These are phyloP conservation scores for Apium graveolens DNA, from an alignment of 129 eudicot species.

Conservation along the genomic window DNA sequence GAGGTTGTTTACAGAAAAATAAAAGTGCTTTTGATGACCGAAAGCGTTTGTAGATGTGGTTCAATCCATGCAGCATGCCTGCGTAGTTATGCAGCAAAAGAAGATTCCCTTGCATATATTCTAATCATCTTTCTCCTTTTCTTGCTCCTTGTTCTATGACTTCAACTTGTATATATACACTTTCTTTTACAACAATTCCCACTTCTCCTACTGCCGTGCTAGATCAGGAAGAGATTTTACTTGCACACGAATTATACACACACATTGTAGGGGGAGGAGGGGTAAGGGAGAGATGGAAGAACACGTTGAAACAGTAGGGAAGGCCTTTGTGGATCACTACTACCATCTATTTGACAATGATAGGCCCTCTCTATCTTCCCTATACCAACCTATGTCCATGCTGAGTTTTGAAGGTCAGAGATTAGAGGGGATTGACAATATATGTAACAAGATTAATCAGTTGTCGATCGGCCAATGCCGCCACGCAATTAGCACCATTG, in stretches of 20 bases:
- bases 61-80: slow-evolving; percentile 24
- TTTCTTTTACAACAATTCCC: not conserved
- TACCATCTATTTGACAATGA: slow-evolving; percentile 63
- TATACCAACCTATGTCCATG: slow-evolving; percentile 67
- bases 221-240: slow-evolving; percentile 1
- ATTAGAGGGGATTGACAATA: slow-evolving; percentile 48
- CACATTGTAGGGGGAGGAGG: not conserved
- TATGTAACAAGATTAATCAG: slow-evolving; percentile 39
- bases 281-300: slow-evolving; percentile 45
- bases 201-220: slow-evolving; percentile 12
- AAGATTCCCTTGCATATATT: slow-evolving; percentile 20
- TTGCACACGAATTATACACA: not conserved
- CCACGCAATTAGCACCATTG: slow-evolving; percentile 76
- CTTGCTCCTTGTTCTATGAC: slow-evolving; percentile 5
- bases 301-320: slow-evolving; percentile 58
- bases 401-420: slow-evolving; percentile 72
- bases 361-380: slow-evolving; percentile 47
- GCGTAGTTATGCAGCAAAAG: slow-evolving; percentile 56
- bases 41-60: slow-evolving; percentile 1
- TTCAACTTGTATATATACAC: not conserved
- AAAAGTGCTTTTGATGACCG: slow-evolving; percentile 6
- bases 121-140: slow-evolving; percentile 1
- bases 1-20: not conserved
- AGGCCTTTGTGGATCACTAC: slow-evolving; percentile 87
- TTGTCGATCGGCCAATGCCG: slow-evolving; percentile 67